A percentile compares a stretch with the other conserved stretches of the same genome.
These are phyloP conservation scores for Kodamaea hsintzibuensis DNA, from an alignment of 805 yeast genomes.

Conservation along the genomic window DNA sequence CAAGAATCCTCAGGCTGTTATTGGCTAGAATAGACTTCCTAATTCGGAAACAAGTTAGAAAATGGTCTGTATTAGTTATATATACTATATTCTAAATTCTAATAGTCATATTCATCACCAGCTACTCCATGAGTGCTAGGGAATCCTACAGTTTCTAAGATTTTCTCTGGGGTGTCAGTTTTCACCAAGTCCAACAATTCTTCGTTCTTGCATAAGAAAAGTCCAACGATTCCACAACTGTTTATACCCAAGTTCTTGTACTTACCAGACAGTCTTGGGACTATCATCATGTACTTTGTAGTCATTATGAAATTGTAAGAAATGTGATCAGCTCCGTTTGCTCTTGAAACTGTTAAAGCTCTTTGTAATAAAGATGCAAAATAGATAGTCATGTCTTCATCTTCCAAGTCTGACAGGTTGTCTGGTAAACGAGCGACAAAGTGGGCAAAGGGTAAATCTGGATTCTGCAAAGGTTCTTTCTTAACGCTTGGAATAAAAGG, in stretches of 20 bases:
- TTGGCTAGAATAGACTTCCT: slow-evolving; percentile 31
- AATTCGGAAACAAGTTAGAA: slow-evolving; percentile 17
- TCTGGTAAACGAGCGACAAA: slow-evolving; percentile 64
- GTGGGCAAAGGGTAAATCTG: slow-evolving; percentile 77
- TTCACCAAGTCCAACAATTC: slow-evolving; percentile 50
- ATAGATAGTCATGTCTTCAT: slow-evolving; percentile 62
- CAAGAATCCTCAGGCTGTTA: slow-evolving; percentile 21
- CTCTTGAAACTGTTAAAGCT: slow-evolving; percentile 64
- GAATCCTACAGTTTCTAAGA: slow-evolving; percentile 68
- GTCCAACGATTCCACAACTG: slow-evolving; percentile 78
- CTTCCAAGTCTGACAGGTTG: slow-evolving; percentile 38
- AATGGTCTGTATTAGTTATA: not conserved
- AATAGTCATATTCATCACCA: slow-evolving; percentile 69
- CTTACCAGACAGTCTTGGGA: slow-evolving; percentile 71
- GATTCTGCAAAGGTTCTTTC: slow-evolving; percentile 60
- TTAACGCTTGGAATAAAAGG: slow-evolving; percentile 55
- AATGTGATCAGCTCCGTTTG: slow-evolving; percentile 43
- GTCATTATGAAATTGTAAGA: slow-evolving; percentile 85
- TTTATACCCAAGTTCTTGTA: slow-evolving; percentile 65
- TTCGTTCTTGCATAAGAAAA: slow-evolving; percentile 71
- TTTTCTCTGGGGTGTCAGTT: slow-evolving; percentile 47
- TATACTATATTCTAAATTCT: slow-evolving; percentile 8
- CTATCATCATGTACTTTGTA: slow-evolving; percentile 76
- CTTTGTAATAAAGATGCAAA: slow-evolving; percentile 75
- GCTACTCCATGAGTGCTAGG: slow-evolving; percentile 56